Base-by-base conservation (phyloP, 108 stramenopile genomes). In the Skeletonema costatum region DNA sequence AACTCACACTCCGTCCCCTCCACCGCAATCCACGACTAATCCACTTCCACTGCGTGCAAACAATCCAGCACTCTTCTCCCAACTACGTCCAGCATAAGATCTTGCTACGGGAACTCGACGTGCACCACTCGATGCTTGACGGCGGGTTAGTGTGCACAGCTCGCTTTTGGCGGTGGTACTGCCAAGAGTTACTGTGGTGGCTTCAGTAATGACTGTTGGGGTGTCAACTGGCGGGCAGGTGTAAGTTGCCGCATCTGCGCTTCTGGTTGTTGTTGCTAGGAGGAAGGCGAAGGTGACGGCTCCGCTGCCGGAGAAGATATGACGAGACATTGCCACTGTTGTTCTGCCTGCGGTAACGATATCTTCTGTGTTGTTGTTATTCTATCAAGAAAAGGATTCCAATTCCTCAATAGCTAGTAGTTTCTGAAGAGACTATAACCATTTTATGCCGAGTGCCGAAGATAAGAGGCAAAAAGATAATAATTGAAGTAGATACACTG, bases 31-130 rank as follows among this genome's bases (percentile, higher is more conserved):
- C 9, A 75, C 33, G 3, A 13, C 36, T 2, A 75, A 9, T 51
- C 62, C 72, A 60, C 39, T 62, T 21, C 59, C 69, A 9, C 32
- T 33, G n/a, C 69, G 17, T 2, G 75, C 68, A 70, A 67, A 75
- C 2, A 59, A 59, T 31, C 75, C 75, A 25, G 76, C 50, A 41
- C 41, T 71, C 16, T 21, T 35, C 56, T 77, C 76, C 76, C 76
- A 77, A 8, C 6, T 1, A 1, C 21, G 33, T 30, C 35, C 70
- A 5, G 60, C 38, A 19, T 77, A 77, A 8, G 41, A 46, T 30
- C 76, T 36, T 14, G 76, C 76, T 19, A 77, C 76, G 10, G 60
- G 63, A 7, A 17, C 56, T 7, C 75, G 75, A 1, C 58, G 11
- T 5, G 31, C 39, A 6, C 68, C 67, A n/a, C 53, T 39, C 5